A percentile compares a stretch with the other conserved stretches of the same genome.
Evolutionary conservation across 2,329 filamentous ascomycete species (phyloP).

Genomic region (Alternaria hordeiaustralica): DNA sequence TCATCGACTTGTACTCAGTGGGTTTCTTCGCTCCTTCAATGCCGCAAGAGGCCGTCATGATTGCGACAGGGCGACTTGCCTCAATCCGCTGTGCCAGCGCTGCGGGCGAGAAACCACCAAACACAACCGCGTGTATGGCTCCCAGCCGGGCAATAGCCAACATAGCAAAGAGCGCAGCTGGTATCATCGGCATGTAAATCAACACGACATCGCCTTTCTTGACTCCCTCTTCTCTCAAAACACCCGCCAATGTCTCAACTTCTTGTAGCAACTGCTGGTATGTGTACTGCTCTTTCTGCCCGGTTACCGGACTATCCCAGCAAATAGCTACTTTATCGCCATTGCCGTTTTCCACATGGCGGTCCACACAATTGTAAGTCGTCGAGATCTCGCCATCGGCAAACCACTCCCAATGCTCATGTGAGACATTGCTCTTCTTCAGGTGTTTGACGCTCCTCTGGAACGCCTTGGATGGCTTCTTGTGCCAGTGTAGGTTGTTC

Average conservation of each 20-base stretch:
- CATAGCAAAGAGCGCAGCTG: constrained; percentile 83
- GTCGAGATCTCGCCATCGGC: constrained; percentile 87
- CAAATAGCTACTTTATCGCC: constrained; percentile 78
- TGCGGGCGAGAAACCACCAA: constrained; percentile 84
- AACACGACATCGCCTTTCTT: constrained; percentile 84
- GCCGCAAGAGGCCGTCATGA: constrained; percentile 90
- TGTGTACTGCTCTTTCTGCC: constrained; percentile 72
- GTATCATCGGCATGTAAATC: constrained; percentile 98
- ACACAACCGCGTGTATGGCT: constrained; percentile 89
- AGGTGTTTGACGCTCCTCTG: constrained; percentile 68
- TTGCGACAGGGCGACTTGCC: constrained; percentile 73
- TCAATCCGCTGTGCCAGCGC: constrained; percentile 90
- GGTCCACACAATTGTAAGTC: constrained; percentile 88
- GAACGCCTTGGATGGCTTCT: constrained; percentile 70
- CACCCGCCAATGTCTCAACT: constrained; percentile 81
- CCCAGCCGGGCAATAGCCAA: constrained; percentile 82
- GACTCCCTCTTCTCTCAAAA: constrained; percentile 81
- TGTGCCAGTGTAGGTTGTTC: constrained; percentile 80
- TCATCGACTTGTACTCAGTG: constrained; percentile 74
- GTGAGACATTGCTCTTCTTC: constrained; percentile 62
- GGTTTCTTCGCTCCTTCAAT: constrained; percentile 86
- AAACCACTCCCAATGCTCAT: constrained; percentile 90
- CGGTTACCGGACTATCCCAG: constrained; percentile 87
- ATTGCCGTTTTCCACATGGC: constrained; percentile 79
- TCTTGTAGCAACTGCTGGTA: constrained; percentile 79